Evolutionary conservation across 2,329 filamentous ascomycete genomes (phyloP).

Genomic region (Acephala macrosclerotiorum): DNA sequence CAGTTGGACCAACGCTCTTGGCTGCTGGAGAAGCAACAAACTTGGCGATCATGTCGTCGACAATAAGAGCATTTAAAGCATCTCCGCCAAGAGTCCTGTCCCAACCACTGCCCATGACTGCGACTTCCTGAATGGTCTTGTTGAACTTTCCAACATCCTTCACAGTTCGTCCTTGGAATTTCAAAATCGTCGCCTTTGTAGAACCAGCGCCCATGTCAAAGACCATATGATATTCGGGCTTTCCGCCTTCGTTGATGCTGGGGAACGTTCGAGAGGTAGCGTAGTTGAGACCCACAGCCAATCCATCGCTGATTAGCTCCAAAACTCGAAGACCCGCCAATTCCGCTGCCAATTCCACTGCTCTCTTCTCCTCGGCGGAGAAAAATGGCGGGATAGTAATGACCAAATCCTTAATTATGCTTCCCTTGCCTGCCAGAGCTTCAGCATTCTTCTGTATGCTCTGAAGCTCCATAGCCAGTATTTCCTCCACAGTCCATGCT

Average conservation of each 20-base stretch:
- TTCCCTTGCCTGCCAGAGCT: constrained; percentile 77
- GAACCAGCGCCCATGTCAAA: constrained; percentile 99
- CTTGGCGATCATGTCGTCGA: constrained; percentile 85
- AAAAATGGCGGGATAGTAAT: constrained; percentile 92
- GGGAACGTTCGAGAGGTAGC: constrained; percentile 91
- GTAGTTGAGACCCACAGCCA: constrained; percentile 95
- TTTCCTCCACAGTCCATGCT: constrained; percentile 83
- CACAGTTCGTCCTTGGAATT: constrained; percentile 86
- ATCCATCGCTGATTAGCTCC: constrained; percentile 84
- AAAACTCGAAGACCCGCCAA: constrained; percentile 88
- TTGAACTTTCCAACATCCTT: constrained; percentile 94
- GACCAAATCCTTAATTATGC: constrained; percentile 79
- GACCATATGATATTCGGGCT: constrained; percentile 90
- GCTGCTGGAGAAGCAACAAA: constrained; percentile 76
- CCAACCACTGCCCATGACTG: constrained; percentile 86
- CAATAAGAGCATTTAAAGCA: constrained; percentile 83
- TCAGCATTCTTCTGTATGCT: constrained; percentile 92
- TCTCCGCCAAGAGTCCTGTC: constrained; percentile 91
- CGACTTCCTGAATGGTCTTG: constrained; percentile 96
- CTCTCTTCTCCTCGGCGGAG: constrained; percentile 87
- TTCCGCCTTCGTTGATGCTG: constrained; percentile 79
- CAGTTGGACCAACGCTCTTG: constrained; percentile 68
- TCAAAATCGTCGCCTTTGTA: constrained; percentile 86
- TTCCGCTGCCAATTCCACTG: constrained; percentile 83
- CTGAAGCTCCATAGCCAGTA: constrained; percentile 95